A percentile compares a stretch with the other conserved stretches of the same genome.
Conservation (phyloP, 2,329 filamentous ascomycete species). For the Aspergillus unguis region DNA sequence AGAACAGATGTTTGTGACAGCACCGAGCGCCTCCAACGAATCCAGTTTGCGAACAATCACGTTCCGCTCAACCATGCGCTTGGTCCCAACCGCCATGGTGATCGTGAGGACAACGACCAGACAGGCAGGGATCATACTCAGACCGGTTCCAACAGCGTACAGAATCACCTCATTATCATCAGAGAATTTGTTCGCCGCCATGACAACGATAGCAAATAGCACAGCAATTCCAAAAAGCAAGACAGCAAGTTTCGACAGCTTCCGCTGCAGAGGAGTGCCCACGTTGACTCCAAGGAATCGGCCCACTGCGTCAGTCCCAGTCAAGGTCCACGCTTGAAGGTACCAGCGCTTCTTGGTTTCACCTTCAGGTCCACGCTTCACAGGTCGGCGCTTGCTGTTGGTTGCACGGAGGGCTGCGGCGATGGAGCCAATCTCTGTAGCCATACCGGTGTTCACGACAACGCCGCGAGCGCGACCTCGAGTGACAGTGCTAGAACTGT, state of each 20-base stretch:
- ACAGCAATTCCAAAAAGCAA: slow-evolving; percentile 65
- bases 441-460: slow-evolving; percentile 60
- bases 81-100: slow-evolving; percentile 62
- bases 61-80: slow-evolving; percentile 54
- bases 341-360: slow-evolving; percentile 54
- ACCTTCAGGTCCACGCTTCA: slow-evolving; percentile 51
- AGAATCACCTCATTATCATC: slow-evolving; percentile 59
- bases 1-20: slow-evolving; percentile 58
- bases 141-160: slow-evolving; percentile 58
- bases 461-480: slow-evolving; percentile 59
- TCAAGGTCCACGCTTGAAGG: slow-evolving; percentile 50
- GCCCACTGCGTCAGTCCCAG: slow-evolving; percentile 56
- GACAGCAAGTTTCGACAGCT: slow-evolving; percentile 65
- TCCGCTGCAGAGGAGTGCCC: slow-evolving; percentile 68
- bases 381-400: slow-evolving; percentile 50
- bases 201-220: slow-evolving; percentile 65
- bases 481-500: slow-evolving; percentile 61
- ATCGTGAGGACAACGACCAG: slow-evolving; percentile 66
- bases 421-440: slow-evolving; percentile 63
- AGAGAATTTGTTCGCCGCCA: slow-evolving; percentile 60
- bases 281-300: slow-evolving; percentile 65
- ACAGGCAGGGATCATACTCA: slow-evolving; percentile 62
- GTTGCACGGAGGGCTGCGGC: slow-evolving; percentile 61
- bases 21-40: slow-evolving; percentile 59
- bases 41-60: slow-evolving; percentile 58